Conservation (phyloP, 2,329 filamentous ascomycete species). For the Talaromyces atroroseus region DNA sequence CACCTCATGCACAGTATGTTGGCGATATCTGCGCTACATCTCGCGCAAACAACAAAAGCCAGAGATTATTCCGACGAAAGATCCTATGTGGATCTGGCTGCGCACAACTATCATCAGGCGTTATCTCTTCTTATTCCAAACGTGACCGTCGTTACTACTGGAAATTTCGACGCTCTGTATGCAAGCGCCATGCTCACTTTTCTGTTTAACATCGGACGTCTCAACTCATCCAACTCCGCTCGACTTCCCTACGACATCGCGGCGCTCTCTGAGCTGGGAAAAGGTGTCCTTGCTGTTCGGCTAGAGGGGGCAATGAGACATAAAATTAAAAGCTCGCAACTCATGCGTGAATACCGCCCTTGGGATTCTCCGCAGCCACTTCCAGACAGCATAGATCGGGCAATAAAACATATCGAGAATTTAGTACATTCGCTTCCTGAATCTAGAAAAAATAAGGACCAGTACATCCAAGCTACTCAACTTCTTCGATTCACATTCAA, state of each 20-base stretch:
- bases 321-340: slow-evolving; percentile 1
- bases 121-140: slow-evolving; percentile 8
- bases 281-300: slow-evolving; percentile 4
- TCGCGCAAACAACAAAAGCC: background rate
- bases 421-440: slow-evolving; percentile 1
- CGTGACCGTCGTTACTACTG: background rate
- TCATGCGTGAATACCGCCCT: slow-evolving; percentile 6
- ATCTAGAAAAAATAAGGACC: slow-evolving; percentile 1
- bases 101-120: slow-evolving; percentile 1
- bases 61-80: background rate
- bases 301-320: background rate
- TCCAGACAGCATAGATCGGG: slow-evolving; percentile 2
- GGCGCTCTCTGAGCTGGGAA: slow-evolving; percentile 3
- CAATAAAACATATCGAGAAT: slow-evolving; percentile 5
- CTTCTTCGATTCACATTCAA: slow-evolving; percentile 7
- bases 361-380: slow-evolving; percentile 1
- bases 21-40: slow-evolving; percentile 9
- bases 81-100: background rate
- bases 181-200: slow-evolving; percentile 9
- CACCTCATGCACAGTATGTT: slow-evolving; percentile 12
- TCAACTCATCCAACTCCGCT: background rate
- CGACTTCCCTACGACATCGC: slow-evolving; percentile 2
- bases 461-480: background rate
- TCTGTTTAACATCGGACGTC: slow-evolving; percentile 4
- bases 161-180: slow-evolving; percentile 11